Percentiles rank a stretch among this genome's conserved stretches.
Evolutionary conservation across 192 early-diverging fungal genomes (phyloP).

Genomic region (Coemansia sp.): DNA sequence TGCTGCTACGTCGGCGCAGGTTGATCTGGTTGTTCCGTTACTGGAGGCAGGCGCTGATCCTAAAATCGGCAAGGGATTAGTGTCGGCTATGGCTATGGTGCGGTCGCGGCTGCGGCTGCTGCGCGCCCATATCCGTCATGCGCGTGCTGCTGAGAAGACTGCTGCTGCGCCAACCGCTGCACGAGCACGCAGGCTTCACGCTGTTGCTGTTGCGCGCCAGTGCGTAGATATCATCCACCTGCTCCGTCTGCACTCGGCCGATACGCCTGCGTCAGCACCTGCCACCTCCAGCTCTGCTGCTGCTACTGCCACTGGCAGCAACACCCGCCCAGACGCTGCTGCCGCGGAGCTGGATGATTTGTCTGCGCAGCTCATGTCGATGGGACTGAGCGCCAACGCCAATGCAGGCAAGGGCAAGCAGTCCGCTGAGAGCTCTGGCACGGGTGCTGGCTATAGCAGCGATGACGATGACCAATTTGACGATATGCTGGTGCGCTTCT

Average conservation of each 20-base stretch:
- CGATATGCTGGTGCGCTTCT: constrained; percentile 22
- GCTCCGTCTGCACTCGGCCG: constrained; percentile 19
- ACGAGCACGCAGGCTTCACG: constrained; percentile 20
- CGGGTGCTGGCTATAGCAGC: neutral
- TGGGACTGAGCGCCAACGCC: constrained; percentile 16
- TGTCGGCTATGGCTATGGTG: constrained; percentile 46
- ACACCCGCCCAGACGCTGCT: neutral
- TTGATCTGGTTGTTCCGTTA: constrained; percentile 28
- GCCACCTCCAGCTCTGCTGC: neutral
- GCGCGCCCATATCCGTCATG: constrained; percentile 28
- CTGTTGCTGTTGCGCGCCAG: constrained; percentile 31
- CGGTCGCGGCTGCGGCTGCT: constrained; percentile 37
- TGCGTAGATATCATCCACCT: constrained; percentile 40
- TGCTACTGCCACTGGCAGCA: neutral
- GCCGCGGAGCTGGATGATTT: constrained; percentile 36
- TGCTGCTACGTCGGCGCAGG: constrained; percentile 34
- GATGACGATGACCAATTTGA: constrained; percentile 33
- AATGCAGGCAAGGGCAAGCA: constrained; percentile 20
- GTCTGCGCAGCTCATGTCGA: constrained; percentile 29
- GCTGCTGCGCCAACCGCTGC: neutral
- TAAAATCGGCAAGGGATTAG: constrained; percentile 26
- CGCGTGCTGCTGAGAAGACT: constrained; percentile 15
- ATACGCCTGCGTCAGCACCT: neutral
- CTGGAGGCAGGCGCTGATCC: constrained; percentile 49
- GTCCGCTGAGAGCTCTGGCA: constrained; percentile 4